These are phyloP conservation scores for Psilocybe mexicana DNA, from an alignment of 1,284 basidiomycete genomes.

Conservation along the genomic window DNA sequence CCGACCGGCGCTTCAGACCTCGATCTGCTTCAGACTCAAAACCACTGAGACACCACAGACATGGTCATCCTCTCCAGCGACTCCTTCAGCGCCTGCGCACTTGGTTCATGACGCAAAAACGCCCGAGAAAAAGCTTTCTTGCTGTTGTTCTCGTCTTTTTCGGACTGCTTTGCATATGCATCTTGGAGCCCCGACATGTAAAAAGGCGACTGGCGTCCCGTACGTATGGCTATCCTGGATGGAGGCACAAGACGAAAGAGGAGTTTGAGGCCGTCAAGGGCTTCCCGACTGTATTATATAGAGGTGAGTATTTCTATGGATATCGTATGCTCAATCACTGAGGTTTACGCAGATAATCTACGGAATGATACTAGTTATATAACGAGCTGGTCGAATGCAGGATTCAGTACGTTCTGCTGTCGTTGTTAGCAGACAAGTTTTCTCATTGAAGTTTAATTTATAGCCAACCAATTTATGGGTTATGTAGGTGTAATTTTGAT, in stretches of 20 bases:
- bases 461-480: constrained; percentile 38
- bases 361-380: constrained; percentile 28
- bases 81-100: not conserved
- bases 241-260: not conserved
- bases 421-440: not conserved
- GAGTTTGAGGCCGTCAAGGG: constrained; percentile 1
- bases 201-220: not conserved
- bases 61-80: not conserved
- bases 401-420: constrained; percentile 32
- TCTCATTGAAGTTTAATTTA: not conserved
- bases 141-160: not conserved
- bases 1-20: not conserved
- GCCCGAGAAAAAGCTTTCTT: not conserved
- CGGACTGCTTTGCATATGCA: not conserved
- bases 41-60: not conserved
- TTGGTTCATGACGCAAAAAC: not conserved
- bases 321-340: not conserved
- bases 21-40: not conserved
- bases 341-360: constrained; percentile 12
- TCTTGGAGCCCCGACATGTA: not conserved
- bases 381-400: constrained; percentile 34
- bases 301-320: constrained; percentile 8
- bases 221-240: not conserved
- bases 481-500: constrained; percentile 24
- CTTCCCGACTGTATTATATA: constrained; percentile 1